Conservation (phyloP, 169 alveolate species). For the Babesia gibsoni region DNA sequence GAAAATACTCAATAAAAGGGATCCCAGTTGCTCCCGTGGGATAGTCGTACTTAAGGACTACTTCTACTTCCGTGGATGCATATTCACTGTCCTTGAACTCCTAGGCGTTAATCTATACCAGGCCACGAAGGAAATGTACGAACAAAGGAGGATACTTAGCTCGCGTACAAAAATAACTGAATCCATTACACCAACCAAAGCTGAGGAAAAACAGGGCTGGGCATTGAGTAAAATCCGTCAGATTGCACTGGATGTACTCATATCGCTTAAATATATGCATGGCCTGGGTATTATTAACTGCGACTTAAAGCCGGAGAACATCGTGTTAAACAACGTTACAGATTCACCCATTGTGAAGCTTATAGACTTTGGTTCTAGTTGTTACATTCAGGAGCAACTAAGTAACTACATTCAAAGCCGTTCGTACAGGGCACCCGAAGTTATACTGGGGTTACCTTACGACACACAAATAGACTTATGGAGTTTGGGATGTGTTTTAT, state of each 20-base stretch:
- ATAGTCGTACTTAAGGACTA: constrained; percentile 49
- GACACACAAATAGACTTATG: constrained; percentile 97
- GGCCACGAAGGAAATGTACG: constrained; percentile 41
- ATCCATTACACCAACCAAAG: background rate
- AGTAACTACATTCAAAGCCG: constrained; percentile 94
- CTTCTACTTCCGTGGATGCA: constrained; percentile 49
- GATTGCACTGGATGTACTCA: constrained; percentile 40
- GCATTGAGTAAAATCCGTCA: constrained; percentile 12
- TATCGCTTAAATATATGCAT: constrained; percentile 45
- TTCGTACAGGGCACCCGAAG: constrained; percentile 98
- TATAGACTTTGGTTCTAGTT: constrained; percentile 95
- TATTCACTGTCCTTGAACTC: constrained; percentile 49
- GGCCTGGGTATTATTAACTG: constrained; percentile 56
- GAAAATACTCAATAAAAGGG: constrained; percentile 35
- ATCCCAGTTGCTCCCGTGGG: background rate
- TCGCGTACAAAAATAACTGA: background rate
- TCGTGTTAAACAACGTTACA: constrained; percentile 20
- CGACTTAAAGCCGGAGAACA: constrained; percentile 65
- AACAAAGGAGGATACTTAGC: background rate
- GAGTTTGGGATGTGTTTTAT: constrained; percentile 96
- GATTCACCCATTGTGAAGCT: constrained; percentile 77
- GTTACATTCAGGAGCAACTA: constrained; percentile 90
- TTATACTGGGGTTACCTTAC: constrained; percentile 93
- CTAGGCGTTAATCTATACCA: constrained; percentile 59
- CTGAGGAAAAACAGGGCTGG: constrained; percentile 37